Conservation (phyloP, 768 basidiomycete species). For the Psilocybe sp. region DNA sequence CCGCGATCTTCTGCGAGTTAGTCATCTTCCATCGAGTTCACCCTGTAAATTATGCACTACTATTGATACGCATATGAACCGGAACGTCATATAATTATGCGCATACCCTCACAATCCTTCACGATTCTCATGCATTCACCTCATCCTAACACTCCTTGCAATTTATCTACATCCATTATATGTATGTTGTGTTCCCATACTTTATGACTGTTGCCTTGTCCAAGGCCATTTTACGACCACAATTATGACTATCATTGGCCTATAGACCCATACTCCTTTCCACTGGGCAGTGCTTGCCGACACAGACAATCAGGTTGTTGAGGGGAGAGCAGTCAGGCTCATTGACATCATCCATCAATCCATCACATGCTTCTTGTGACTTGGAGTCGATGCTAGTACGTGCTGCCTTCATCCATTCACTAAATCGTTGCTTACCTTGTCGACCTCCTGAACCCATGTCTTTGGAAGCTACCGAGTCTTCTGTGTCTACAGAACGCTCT, state of each 20-base stretch:
- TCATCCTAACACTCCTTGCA: no score
- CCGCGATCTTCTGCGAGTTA: constrained; percentile 14
- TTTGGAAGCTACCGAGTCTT: constrained; percentile 9
- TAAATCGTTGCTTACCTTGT: not conserved
- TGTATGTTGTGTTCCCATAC: constrained; percentile 1
- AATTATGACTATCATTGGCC: not conserved
- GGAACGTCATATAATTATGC: constrained; percentile 3
- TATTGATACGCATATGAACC: constrained; percentile 8
- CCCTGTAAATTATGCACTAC: not conserved
- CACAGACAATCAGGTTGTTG: no score
- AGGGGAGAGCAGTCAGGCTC: no score
- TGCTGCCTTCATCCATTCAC: no score
- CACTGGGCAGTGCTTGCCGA: no score
- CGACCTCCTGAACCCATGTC: constrained; percentile 1
- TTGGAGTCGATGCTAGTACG: no score
- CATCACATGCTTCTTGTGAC: no score
- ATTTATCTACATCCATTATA: not conserved
- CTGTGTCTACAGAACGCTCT: constrained; percentile 43
- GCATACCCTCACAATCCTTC: constrained; percentile 5
- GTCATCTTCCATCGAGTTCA: not conserved
- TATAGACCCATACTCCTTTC: no score
- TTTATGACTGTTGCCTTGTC: not conserved
- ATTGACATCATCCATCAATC: no score
- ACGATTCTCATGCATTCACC: not conserved
- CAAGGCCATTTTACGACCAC: not conserved